Percentiles rank a stretch among this genome's conserved stretches.
Conservation (phyloP, 2,329 filamentous ascomycete species). For the Fusarium beomiforme region DNA sequence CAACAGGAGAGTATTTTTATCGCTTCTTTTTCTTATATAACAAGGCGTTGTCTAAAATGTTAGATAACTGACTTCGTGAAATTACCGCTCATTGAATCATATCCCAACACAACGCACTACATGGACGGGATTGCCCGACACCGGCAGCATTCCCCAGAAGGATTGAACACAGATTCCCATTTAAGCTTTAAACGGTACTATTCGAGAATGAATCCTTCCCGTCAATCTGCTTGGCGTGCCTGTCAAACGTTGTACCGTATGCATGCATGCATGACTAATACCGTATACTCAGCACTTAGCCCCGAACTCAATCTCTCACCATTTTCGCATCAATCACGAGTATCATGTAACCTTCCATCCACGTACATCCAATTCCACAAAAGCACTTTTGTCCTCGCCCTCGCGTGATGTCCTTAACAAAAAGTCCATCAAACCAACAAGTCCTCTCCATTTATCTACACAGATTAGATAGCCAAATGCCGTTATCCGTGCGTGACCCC, state of each 20-base stretch:
- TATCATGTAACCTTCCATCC: background rate
- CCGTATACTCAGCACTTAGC: background rate
- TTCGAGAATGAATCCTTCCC: background rate
- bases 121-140: too few species aligned
- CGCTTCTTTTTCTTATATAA: too few species aligned
- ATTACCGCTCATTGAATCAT: too few species aligned
- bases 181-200: background rate
- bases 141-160: background rate
- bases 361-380: background rate
- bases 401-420: background rate
- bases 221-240: background rate
- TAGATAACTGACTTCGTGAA: too few species aligned
- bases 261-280: background rate
- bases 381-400: slow-evolving; percentile 1
- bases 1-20: too few species aligned
- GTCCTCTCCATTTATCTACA: background rate
- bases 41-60: too few species aligned
- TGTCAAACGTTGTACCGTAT: too few species aligned
- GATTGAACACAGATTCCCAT: background rate
- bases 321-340: background rate
- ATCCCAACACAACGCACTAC: too few species aligned
- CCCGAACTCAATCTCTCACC: background rate
- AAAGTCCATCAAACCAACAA: background rate
- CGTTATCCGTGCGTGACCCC: slow-evolving; percentile 10
- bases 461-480: background rate